A percentile compares a stretch with the other conserved stretches of the same genome.
Evolutionary conservation across 2,329 filamentous ascomycete genomes (phyloP).

Genomic region (Ceratocystis cacaofunesta): DNA sequence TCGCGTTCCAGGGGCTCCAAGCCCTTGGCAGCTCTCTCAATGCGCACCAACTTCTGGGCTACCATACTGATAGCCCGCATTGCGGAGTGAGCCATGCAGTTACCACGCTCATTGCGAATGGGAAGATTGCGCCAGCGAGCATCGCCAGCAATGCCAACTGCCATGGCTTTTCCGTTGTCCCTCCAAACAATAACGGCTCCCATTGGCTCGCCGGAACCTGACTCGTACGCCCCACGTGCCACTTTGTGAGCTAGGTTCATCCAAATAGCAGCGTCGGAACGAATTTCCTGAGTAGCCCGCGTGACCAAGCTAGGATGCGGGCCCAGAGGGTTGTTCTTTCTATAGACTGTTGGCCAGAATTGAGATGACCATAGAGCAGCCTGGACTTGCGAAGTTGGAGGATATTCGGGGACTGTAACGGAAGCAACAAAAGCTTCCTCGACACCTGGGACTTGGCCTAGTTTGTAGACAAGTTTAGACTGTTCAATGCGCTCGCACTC

Average conservation of each 20-base stretch:
- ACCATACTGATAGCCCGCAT: conserved; percentile 74
- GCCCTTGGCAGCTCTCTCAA: conserved; percentile 33
- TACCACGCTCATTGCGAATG: conserved; percentile 38
- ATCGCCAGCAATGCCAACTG: conserved; percentile 64
- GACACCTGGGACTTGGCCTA: conserved; percentile 24
- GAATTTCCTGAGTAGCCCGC: conserved; percentile 54
- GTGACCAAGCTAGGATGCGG: conserved; percentile 64
- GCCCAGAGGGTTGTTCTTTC: conserved; percentile 74
- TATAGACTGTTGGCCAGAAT: conserved; percentile 77
- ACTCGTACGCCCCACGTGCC: conserved; percentile 41
- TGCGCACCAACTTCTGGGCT: conserved; percentile 48
- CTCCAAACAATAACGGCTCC: conserved; percentile 65
- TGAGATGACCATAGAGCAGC: conserved; percentile 58
- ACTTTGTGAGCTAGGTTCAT: conserved; percentile 52
- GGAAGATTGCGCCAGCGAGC: conserved; percentile 50
- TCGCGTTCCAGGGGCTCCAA: conserved; percentile 26
- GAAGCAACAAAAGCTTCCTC: conserved; percentile 43
- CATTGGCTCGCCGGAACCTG: conserved; percentile 50
- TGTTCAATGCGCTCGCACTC: conserved; percentile 28
- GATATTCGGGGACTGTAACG: conserved; percentile 54
- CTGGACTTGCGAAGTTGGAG: conserved; percentile 62
- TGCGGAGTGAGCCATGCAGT: conserved; percentile 64
- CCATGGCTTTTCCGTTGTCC: conserved; percentile 33
- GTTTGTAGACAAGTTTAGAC: conserved; percentile 26
- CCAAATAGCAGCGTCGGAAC: conserved; percentile 47